Conservation (phyloP, 2,329 filamentous ascomycete species). For the Ceratocystis huliohia region DNA sequence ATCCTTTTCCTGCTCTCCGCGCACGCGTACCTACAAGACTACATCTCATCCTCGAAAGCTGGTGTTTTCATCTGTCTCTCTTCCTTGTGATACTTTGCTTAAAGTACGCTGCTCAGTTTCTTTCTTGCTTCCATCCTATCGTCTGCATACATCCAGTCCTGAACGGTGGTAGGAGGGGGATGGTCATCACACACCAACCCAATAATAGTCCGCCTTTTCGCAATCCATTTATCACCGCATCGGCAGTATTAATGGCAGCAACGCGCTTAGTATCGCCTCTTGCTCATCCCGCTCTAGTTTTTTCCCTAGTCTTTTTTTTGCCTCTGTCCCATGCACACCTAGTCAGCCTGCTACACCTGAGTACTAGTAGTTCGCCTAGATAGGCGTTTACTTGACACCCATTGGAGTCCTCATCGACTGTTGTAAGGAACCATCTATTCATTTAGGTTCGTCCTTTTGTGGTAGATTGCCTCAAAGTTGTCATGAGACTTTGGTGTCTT, state of each 20-base stretch:
- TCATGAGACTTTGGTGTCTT: background rate
- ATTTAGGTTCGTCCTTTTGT: background rate
- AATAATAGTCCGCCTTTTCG: background rate
- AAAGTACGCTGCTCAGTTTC: background rate
- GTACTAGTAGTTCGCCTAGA: background rate
- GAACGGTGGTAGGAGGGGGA: background rate
- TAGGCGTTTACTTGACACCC: background rate
- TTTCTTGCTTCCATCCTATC: background rate
- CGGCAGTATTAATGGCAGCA: conserved; percentile 1
- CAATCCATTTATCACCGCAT: background rate
- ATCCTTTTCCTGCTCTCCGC: conserved; percentile 6
- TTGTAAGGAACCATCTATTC: background rate
- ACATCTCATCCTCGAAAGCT: conserved; percentile 4
- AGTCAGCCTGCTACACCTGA: background rate
- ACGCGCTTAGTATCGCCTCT: conserved; percentile 16
- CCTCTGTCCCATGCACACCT: background rate
- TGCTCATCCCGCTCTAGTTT: background rate
- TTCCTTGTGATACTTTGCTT: background rate
- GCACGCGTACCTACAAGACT: background rate
- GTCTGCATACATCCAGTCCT: background rate
- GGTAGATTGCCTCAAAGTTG: background rate
- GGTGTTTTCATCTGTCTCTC: conserved; percentile 11
- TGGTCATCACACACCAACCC: background rate
- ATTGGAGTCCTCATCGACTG: background rate
- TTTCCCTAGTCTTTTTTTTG: background rate